Conservation (phyloP, 306 rosid species). For the Quercus berberidifolia region DNA sequence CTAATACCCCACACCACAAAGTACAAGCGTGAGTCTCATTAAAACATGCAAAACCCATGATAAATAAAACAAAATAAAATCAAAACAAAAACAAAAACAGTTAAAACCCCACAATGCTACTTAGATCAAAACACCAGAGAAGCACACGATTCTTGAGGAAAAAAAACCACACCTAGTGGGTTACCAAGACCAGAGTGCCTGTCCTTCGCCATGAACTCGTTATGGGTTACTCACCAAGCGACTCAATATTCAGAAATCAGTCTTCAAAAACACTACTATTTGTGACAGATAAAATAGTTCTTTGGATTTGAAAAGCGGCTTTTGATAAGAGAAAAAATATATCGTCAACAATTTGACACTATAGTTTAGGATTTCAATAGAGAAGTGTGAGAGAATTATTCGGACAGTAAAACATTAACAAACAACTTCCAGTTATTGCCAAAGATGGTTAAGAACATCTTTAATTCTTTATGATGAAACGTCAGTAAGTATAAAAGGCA, state of each 20-base stretch:
- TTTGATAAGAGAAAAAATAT: neutral
- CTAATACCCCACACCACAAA: neutral
- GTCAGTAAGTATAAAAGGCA: too few species aligned
- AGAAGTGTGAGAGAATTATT: too few species aligned
- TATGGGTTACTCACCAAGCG: neutral
- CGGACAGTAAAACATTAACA: too few species aligned
- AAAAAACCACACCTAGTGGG: too few species aligned
- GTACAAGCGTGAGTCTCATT: neutral
- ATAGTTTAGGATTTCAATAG: too few species aligned
- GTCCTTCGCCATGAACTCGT: conserved; percentile 35
- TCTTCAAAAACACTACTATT: neutral
- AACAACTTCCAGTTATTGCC: too few species aligned
- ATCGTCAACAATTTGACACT: too few species aligned
- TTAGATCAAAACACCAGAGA: neutral
- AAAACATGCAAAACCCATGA: neutral
- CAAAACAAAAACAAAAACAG: neutral
- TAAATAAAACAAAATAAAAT: neutral
- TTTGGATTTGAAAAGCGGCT: neutral
- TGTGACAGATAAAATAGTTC: neutral
- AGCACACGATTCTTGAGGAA: neutral
- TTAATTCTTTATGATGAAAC: too few species aligned
- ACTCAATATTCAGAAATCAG: neutral
- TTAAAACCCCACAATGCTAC: neutral
- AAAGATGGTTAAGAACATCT: too few species aligned
- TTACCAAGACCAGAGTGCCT: conserved; percentile 33